phyloP scores from a whole-genome alignment of 129 eudicot genomes.

The Apium graveolens region DNA sequence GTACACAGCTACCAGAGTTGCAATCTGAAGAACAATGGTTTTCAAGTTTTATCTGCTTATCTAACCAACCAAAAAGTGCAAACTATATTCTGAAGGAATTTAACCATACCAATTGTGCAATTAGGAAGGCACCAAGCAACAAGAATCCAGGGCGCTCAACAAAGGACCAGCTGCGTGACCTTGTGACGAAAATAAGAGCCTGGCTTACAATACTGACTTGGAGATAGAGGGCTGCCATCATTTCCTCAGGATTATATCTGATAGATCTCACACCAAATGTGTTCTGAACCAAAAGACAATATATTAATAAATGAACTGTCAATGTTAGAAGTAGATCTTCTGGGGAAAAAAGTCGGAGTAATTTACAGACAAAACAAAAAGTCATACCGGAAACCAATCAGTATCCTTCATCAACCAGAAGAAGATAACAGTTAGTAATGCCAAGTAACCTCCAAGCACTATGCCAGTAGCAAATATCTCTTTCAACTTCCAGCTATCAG shows the following conservation, averaged over 20 bases:
- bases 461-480: slow-evolving; percentile 95
- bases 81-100: background rate
- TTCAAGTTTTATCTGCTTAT: background rate
- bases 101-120: slow-evolving; percentile 81
- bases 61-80: background rate
- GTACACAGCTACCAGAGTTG: slow-evolving; percentile 83
- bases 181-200: slow-evolving; percentile 88
- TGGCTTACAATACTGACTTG: slow-evolving; percentile 97
- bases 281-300: slow-evolving; percentile 32
- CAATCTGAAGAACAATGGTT: slow-evolving; percentile 40
- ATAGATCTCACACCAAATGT: slow-evolving; percentile 57
- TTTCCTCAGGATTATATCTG: slow-evolving; percentile 47
- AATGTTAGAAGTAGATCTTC: background rate
- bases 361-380: background rate
- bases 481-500: slow-evolving; percentile 95
- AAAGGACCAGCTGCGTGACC: slow-evolving; percentile 91
- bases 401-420: slow-evolving; percentile 85
- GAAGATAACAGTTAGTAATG: slow-evolving; percentile 92
- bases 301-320: background rate
- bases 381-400: slow-evolving; percentile 68
- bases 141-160: slow-evolving; percentile 88
- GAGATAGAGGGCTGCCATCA: slow-evolving; percentile 94
- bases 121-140: slow-evolving; percentile 53
- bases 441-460: slow-evolving; percentile 87
- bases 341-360: background rate